Evolutionary conservation across 2,329 filamentous ascomycete species (phyloP).

Genomic region (Ophidiomyces ophidiicola): DNA sequence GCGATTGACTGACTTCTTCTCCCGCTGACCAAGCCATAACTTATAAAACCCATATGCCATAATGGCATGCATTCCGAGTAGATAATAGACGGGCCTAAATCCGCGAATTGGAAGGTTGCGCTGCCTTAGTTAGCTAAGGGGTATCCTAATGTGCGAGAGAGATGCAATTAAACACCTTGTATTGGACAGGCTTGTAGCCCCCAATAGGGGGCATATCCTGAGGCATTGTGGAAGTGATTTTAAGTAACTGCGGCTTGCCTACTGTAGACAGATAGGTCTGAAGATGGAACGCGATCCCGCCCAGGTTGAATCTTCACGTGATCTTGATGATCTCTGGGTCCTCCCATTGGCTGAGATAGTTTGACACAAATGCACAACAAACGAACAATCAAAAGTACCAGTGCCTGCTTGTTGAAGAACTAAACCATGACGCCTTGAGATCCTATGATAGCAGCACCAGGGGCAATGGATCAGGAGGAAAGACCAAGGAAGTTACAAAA

Average conservation of each 20-base stretch:
- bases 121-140: slow-evolving; percentile 33
- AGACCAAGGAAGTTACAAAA: slow-evolving; percentile 46
- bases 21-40: slow-evolving; percentile 67
- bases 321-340: not conserved
- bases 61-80: slow-evolving; percentile 62
- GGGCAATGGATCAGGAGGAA: slow-evolving; percentile 44
- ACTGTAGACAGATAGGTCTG: slow-evolving; percentile 1
- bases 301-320: slow-evolving; percentile 3
- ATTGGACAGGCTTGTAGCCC: slow-evolving; percentile 94
- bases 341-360: slow-evolving; percentile 6
- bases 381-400: too few species aligned
- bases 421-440: not conserved
- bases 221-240: slow-evolving; percentile 52
- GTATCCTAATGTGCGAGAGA: not conserved
- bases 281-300: too few species aligned
- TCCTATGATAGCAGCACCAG: not conserved
- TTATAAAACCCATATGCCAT: slow-evolving; percentile 90
- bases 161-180: slow-evolving; percentile 53
- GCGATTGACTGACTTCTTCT: slow-evolving; percentile 63
- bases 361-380: not conserved
- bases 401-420: too few species aligned
- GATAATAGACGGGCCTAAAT: slow-evolving; percentile 70
- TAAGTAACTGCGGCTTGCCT: not conserved
- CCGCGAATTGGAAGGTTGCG: slow-evolving; percentile 86
- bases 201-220: slow-evolving; percentile 94